These are phyloP conservation scores for Musa balbisiana DNA, from an alignment of 202 grass and related monocot species.

Conservation along the genomic window DNA sequence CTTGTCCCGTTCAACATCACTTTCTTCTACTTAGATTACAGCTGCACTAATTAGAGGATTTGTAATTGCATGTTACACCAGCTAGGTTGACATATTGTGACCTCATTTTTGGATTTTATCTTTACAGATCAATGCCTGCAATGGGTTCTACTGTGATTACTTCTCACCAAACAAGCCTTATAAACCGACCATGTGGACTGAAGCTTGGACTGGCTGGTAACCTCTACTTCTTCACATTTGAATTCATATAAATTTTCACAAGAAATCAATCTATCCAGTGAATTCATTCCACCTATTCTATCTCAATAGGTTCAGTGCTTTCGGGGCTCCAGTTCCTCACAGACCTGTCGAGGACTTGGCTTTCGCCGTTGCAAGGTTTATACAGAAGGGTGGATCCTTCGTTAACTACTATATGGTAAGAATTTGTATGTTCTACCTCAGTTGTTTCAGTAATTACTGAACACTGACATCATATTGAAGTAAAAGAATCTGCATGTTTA, in stretches of 20 bases:
- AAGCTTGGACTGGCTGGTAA: conserved; percentile 88
- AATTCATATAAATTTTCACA: not conserved
- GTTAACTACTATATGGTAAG: conserved; percentile 99
- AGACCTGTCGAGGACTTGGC: conserved; percentile 82
- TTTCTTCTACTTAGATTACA: not conserved
- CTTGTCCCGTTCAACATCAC: not conserved
- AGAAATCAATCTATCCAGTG: not conserved
- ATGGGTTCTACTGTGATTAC: conserved; percentile 86
- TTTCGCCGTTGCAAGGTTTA: conserved; percentile 80
- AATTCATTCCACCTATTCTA: not conserved
- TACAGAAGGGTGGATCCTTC: conserved; percentile 91
- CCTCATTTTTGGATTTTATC: not conserved
- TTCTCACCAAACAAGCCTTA: conserved; percentile 80
- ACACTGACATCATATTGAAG: not conserved
- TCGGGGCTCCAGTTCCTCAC: conserved; percentile 66
- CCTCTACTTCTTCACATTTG: not conserved
- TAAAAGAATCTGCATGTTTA: conserved; percentile 10
- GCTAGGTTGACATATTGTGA: not conserved
- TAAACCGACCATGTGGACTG: conserved; percentile 94
- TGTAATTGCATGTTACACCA: not conserved
- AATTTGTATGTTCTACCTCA: not conserved
- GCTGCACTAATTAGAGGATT: not conserved
- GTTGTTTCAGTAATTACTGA: not conserved
- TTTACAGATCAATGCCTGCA: conserved; percentile 82
- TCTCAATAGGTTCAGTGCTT: conserved; percentile 59